These are phyloP conservation scores for Venturia pyrina DNA, from an alignment of 2,329 filamentous ascomycete species.

Conservation along the genomic window DNA sequence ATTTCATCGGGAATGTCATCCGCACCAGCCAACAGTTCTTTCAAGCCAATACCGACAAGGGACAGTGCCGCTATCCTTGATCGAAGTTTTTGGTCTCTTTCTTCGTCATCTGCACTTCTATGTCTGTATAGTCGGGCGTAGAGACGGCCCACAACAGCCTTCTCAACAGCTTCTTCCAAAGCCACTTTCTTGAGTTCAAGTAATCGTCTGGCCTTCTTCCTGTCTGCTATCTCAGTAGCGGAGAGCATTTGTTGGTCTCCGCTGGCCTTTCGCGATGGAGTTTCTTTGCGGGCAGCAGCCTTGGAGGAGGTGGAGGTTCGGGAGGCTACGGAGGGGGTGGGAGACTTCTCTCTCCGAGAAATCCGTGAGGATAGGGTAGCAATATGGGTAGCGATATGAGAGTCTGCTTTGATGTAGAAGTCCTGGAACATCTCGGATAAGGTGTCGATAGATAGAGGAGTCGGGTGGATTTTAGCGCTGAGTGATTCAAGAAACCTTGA, in stretches of 20 bases:
- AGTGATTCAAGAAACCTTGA: constrained; percentile 81
- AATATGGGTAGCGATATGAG: constrained; percentile 80
- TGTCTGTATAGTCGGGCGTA: constrained; percentile 89
- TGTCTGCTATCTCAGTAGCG: constrained; percentile 68
- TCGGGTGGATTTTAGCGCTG: constrained; percentile 74
- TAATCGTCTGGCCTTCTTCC: constrained; percentile 65
- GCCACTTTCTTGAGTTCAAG: constrained; percentile 67
- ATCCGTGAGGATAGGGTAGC: constrained; percentile 66
- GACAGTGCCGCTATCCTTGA: constrained; percentile 87
- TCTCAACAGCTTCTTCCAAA: constrained; percentile 86
- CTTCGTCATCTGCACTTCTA: constrained; percentile 83
- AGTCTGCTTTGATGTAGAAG: constrained; percentile 74
- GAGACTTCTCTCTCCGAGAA: constrained; percentile 52
- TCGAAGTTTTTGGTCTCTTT: constrained; percentile 84
- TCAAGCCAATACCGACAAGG: constrained; percentile 82
- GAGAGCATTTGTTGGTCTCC: constrained; percentile 72
- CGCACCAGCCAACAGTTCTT: constrained; percentile 56
- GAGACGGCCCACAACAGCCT: constrained; percentile 68
- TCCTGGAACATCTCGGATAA: constrained; percentile 86
- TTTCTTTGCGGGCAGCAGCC: not conserved
- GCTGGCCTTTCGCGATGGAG: constrained; percentile 15
- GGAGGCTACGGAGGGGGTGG: constrained; percentile 45
- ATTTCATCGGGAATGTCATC: constrained; percentile 46
- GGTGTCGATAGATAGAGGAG: constrained; percentile 72
- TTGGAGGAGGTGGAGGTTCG: constrained; percentile 40